Evolutionary conservation across 2,329 filamentous ascomycete genomes (phyloP).

Genomic region (Fusarium nisikadoi): DNA sequence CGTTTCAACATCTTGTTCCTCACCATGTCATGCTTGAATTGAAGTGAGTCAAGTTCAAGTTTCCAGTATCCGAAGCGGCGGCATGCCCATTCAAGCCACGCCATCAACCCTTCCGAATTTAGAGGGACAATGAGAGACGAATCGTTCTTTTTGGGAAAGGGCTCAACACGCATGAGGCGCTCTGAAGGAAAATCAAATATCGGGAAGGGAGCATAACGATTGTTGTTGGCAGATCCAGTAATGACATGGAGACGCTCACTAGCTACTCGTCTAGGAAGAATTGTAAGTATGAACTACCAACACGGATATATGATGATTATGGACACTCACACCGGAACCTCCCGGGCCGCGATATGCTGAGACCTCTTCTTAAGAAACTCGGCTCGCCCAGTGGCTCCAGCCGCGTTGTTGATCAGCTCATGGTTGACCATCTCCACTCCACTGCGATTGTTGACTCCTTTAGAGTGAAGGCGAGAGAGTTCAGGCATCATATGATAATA

Average conservation of each 20-base stretch:
- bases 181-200: neutral
- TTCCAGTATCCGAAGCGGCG: slow-evolving; percentile 36
- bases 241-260: slow-evolving; percentile 33
- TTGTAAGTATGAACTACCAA: neutral
- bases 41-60: slow-evolving; percentile 37
- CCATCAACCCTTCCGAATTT: slow-evolving; percentile 6
- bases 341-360: slow-evolving; percentile 3
- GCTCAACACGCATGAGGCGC: slow-evolving; percentile 16
- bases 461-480: neutral
- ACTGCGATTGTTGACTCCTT: neutral
- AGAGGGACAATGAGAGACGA: neutral
- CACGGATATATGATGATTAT: neutral
- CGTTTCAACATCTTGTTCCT: neutral
- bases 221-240: slow-evolving; percentile 22
- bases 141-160: neutral
- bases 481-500: slow-evolving; percentile 4
- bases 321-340: slow-evolving; percentile 8
- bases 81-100: slow-evolving; percentile 30
- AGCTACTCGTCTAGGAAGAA: slow-evolving; percentile 7
- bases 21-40: slow-evolving; percentile 24
- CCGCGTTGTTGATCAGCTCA: neutral
- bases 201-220: neutral
- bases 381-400: slow-evolving; percentile 2
- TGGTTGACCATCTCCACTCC: neutral
- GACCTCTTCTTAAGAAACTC: neutral